These are phyloP conservation scores for Hordeum marinum DNA, from an alignment of 176 grass and related monocot species.

Conservation along the genomic window DNA sequence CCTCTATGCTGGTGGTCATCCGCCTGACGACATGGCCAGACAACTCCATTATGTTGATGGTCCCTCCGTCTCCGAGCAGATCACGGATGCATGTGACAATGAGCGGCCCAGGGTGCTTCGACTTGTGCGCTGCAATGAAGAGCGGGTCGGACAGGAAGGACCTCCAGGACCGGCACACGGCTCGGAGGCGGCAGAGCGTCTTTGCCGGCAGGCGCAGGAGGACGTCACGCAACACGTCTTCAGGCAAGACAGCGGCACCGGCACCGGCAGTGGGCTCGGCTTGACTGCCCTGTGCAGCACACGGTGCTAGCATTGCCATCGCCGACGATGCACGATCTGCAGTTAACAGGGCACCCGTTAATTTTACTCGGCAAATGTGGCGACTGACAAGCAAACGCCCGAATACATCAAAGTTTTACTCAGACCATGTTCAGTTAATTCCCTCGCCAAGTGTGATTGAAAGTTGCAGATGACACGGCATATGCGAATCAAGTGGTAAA, in stretches of 20 bases:
- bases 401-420: background rate
- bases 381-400: background rate
- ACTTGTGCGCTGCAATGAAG: background rate
- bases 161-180: background rate
- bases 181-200: background rate
- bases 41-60: background rate
- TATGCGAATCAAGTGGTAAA: background rate
- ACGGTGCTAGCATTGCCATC: background rate
- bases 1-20: background rate
- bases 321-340: background rate
- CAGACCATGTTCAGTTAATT: background rate
- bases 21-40: background rate
- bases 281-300: background rate
- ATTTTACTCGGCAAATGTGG: background rate
- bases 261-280: background rate
- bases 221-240: background rate
- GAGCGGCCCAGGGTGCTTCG: background rate
- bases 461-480: too few species aligned
- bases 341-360: background rate
- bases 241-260: background rate
- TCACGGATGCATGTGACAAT: background rate
- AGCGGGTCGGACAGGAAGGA: background rate
- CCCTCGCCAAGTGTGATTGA: background rate
- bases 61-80: background rate
- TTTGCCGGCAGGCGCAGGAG: background rate